Percentiles rank a stretch among this genome's conserved stretches.
These are phyloP conservation scores for Thermoascus crustaceus DNA, from an alignment of 2,329 filamentous ascomycete species.

Conservation along the genomic window DNA sequence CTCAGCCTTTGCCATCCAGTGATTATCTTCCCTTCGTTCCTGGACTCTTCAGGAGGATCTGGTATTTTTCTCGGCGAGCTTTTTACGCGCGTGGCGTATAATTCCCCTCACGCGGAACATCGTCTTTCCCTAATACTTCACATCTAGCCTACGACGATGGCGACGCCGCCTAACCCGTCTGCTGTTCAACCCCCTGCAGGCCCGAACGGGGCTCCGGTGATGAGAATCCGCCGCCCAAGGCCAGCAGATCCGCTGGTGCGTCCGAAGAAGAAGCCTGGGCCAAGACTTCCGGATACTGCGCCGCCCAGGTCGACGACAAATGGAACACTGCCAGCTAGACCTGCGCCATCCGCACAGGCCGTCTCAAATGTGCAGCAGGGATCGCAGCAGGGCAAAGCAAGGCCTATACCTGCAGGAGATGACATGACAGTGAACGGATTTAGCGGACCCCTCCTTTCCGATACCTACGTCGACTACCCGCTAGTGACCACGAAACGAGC, in stretches of 20 bases:
- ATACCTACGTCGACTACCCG: conserved; percentile 50
- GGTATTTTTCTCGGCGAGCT: too few species aligned
- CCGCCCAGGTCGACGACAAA: conserved; percentile 12
- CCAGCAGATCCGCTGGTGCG: conserved; percentile 57
- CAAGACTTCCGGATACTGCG: conserved; percentile 16
- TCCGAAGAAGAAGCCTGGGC: conserved; percentile 43
- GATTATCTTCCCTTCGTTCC: too few species aligned
- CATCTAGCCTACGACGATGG: conserved; percentile 17
- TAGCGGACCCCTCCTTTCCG: conserved; percentile 32
- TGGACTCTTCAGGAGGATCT: too few species aligned
- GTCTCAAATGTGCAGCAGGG: conserved; percentile 11
- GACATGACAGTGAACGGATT: conserved; percentile 35
- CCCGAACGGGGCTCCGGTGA: conserved; percentile 36
- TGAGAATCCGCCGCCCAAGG: conserved; percentile 43
- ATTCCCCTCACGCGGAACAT: background rate
- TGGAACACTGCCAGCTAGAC: conserved; percentile 16
- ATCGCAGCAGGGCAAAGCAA: conserved; percentile 14
- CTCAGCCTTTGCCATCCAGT: too few species aligned
- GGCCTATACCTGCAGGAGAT: conserved; percentile 15
- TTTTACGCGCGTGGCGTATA: too few species aligned
- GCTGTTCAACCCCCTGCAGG: conserved; percentile 41
- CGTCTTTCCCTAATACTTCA: background rate
- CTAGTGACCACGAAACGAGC: conserved; percentile 77
- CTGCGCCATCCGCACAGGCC: conserved; percentile 12
- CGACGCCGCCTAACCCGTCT: conserved; percentile 36